Base-by-base conservation (phyloP, 106 monocot species). In the Cymbidium sinense region DNA sequence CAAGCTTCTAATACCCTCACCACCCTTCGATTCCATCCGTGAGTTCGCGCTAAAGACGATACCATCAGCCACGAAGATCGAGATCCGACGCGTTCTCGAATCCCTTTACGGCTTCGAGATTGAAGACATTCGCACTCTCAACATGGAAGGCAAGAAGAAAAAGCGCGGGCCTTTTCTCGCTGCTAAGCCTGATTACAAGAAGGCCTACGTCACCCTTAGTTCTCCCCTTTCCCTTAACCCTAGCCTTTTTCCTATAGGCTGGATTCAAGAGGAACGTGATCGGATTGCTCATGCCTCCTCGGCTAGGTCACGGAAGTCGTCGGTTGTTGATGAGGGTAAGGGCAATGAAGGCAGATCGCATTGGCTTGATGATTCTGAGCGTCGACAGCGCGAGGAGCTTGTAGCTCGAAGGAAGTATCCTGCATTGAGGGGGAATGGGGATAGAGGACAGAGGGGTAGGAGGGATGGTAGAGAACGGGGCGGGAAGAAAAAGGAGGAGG, bases 141-240 rank as follows among this genome's bases (percentile, higher is more conserved):
- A 99, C 87, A 92, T 92, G 95, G 99, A 99, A 77, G 98, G 98
- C 37, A 99, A 99, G 98, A 99, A 99, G 94, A 73, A 83, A 84
- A 84, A 86, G 54, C 88, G 90, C 4, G 94, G 94, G 13, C 83
- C 83, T 19, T 87, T 81, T 82, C 88, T 94, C 70, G 79, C 90
- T 41, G 89, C 94, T 75, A 87, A 89, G 78, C 98, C 98, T 55
- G 98, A 99, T 84, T 99, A 92, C 87, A 99, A 99, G 90, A 99
- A 99, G 90, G 94, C 98, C 50, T 99, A 94, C 80, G 87, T 99
- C 81, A 99, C 98, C 23, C 88, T 99, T 75, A 80, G 85, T 29
- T 21, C 81, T 2, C 99, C 99, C n/a, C 92, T 99, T 55, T 83
- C 92, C 28, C 64, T 99, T 43, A 82, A 86, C 27, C 79, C 85